Conservation (phyloP, 352 stramenopile species). For the Phytophthora ohioensis region DNA sequence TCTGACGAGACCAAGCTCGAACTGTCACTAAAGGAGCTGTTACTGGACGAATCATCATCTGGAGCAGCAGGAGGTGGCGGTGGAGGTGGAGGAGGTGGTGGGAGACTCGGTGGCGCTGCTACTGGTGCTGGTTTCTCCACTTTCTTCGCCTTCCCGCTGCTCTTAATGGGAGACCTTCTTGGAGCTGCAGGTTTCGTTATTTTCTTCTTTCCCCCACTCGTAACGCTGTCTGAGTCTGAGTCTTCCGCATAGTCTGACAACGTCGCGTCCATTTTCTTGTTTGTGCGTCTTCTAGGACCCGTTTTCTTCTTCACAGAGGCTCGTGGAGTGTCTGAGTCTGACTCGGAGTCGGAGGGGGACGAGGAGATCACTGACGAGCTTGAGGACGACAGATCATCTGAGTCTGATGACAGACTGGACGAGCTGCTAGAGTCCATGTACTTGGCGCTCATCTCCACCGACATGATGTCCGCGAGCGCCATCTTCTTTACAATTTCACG, state of each 20-base stretch:
- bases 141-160: conserved; percentile 39
- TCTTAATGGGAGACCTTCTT: conserved; percentile 34
- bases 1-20: conserved; percentile 65
- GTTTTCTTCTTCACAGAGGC: conserved; percentile 38
- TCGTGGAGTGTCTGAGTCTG: conserved; percentile 41
- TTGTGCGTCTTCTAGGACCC: neutral
- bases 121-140: conserved; percentile 9
- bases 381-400: conserved; percentile 57
- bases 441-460: conserved; percentile 75
- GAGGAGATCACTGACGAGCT: conserved; percentile 54
- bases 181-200: conserved; percentile 24
- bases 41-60: conserved; percentile 50
- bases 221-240: conserved; percentile 41
- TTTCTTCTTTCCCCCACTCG: conserved; percentile 16
- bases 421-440: conserved; percentile 86
- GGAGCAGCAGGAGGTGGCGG: conserved; percentile 42
- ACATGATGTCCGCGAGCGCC: conserved; percentile 80
- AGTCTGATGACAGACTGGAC: conserved; percentile 80
- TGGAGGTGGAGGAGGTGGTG: conserved; percentile 43
- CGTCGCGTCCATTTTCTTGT: conserved; percentile 8
- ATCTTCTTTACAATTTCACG: conserved; percentile 40
- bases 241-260: conserved; percentile 43
- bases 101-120: conserved; percentile 28
- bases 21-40: conserved; percentile 59
- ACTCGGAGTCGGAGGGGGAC: conserved; percentile 46